phyloP scores from a whole-genome alignment of 1,284 basidiomycete genomes.

The Albatrellus sp. region DNA sequence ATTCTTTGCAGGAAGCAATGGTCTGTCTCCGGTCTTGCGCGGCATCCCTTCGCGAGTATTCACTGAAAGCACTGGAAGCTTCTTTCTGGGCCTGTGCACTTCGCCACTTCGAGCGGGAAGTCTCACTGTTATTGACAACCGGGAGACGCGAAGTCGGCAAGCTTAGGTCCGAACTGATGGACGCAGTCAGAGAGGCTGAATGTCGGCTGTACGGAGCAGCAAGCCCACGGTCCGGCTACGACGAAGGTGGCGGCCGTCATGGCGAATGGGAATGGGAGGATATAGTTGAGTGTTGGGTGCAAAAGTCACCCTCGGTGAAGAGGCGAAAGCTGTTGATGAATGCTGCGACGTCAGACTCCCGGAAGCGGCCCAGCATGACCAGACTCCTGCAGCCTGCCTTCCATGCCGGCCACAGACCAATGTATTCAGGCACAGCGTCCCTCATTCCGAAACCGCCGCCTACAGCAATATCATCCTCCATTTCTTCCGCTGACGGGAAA shows the following conservation, averaged over 20 bases:
- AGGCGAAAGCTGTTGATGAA: not conserved
- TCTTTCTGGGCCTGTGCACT: slow-evolving; percentile 42
- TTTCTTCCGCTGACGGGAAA: no score
- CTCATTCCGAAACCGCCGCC: no score
- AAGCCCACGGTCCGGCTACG: not conserved
- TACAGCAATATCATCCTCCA: no score
- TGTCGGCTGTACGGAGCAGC: slow-evolving; percentile 24
- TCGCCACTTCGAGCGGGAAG: slow-evolving; percentile 27
- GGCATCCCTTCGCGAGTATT: slow-evolving; percentile 19
- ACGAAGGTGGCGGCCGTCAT: slow-evolving; percentile 2
- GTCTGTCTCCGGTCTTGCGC: slow-evolving; percentile 21
- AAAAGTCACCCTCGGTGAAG: slow-evolving; percentile 17
- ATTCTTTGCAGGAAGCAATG: slow-evolving; percentile 14
- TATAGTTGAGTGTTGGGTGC: slow-evolving; percentile 29
- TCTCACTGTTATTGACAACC: slow-evolving; percentile 1
- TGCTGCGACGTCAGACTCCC: not conserved
- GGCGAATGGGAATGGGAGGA: slow-evolving; percentile 33
- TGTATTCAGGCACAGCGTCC: no score
- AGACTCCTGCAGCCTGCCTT: not conserved
- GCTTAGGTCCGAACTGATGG: slow-evolving; percentile 29
- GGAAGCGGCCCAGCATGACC: not conserved
- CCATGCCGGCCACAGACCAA: no score
- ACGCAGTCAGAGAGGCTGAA: slow-evolving; percentile 37
- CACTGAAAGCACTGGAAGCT: slow-evolving; percentile 30
- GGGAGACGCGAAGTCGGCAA: slow-evolving; percentile 13